Evolutionary conservation across 352 stramenopile genomes (phyloP).

Genomic region (Globisporangium emineosum): DNA sequence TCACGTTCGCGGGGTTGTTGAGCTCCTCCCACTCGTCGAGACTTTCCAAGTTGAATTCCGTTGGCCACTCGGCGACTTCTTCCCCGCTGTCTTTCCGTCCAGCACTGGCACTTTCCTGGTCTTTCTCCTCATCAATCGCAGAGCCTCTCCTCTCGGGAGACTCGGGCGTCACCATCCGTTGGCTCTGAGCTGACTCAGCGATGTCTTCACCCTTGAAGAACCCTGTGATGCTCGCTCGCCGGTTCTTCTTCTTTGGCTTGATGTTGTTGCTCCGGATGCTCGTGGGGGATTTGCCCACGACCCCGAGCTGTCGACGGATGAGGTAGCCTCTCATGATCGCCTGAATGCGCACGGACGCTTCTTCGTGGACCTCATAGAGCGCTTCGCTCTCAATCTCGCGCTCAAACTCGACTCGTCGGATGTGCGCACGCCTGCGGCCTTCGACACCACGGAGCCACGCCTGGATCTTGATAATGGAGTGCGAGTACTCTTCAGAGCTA

Average conservation of each 20-base stretch:
- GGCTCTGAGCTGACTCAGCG: neutral
- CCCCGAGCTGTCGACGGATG: slow-evolving; percentile 1
- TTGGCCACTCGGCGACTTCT: slow-evolving; percentile 39
- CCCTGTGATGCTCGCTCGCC: slow-evolving; percentile 1
- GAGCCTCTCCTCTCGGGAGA: neutral
- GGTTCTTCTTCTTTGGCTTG: slow-evolving; percentile 5
- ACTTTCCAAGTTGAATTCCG: slow-evolving; percentile 46
- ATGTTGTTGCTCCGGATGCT: neutral
- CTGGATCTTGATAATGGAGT: slow-evolving; percentile 8
- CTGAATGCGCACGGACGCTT: slow-evolving; percentile 15
- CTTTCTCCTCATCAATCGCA: neutral
- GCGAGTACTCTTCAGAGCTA: neutral
- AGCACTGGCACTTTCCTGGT: neutral
- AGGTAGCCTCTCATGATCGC: slow-evolving; percentile 13
- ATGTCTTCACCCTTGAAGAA: slow-evolving; percentile 6
- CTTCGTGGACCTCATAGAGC: slow-evolving; percentile 12
- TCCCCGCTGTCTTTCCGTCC: slow-evolving; percentile 14
- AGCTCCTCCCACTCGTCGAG: slow-evolving; percentile 55
- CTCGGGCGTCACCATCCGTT: neutral
- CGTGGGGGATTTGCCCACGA: neutral
- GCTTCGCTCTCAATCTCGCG: slow-evolving; percentile 16
- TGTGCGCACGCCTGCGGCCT: slow-evolving; percentile 1
- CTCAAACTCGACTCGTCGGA: slow-evolving; percentile 9
- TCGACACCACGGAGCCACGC: slow-evolving; percentile 14
- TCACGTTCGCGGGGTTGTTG: slow-evolving; percentile 20